phyloP scores from a whole-genome alignment of 352 stramenopile genomes.

The Globisporangium mamillatum region DNA sequence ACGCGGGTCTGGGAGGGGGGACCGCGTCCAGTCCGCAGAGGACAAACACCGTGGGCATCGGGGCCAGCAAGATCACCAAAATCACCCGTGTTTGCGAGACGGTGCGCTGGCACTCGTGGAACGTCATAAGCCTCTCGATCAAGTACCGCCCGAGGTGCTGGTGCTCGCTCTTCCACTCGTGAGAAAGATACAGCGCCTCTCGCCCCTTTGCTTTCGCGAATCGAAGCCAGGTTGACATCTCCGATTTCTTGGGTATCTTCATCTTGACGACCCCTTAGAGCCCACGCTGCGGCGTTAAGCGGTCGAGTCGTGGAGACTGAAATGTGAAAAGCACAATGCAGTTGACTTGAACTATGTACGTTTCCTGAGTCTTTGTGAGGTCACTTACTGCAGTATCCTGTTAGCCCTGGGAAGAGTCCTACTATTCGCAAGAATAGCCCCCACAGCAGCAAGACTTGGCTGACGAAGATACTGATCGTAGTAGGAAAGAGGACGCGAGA shows the following conservation, averaged over 20 bases:
- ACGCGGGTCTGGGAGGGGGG: conserved; percentile 10
- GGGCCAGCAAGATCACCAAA: conserved; percentile 16
- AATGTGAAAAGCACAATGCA: too few relatives aligned
- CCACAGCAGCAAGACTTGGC: too few relatives aligned
- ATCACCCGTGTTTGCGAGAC: not conserved
- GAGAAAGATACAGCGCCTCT: not conserved
- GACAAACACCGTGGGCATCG: conserved; percentile 14
- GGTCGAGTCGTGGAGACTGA: too few relatives aligned
- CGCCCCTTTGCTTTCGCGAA: not conserved
- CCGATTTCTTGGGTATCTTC: not conserved
- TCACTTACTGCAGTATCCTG: too few relatives aligned
- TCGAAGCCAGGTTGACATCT: not conserved
- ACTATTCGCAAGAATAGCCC: too few relatives aligned
- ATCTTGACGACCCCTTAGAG: not conserved
- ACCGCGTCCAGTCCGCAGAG: conserved; percentile 16
- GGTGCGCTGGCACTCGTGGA: not conserved
- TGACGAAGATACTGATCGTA: too few relatives aligned
- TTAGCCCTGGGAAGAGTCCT: too few relatives aligned
- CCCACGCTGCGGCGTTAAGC: too few relatives aligned
- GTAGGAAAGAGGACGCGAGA: too few relatives aligned
- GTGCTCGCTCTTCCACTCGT: not conserved
- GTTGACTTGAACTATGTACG: too few relatives aligned
- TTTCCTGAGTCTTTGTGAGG: too few relatives aligned
- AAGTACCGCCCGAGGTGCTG: not conserved
- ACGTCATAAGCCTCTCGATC: not conserved